Percentiles rank a stretch among this genome's conserved stretches.
Evolutionary conservation across 2,329 filamentous ascomycete genomes (phyloP).

Genomic region (Diplodia sapinea): DNA sequence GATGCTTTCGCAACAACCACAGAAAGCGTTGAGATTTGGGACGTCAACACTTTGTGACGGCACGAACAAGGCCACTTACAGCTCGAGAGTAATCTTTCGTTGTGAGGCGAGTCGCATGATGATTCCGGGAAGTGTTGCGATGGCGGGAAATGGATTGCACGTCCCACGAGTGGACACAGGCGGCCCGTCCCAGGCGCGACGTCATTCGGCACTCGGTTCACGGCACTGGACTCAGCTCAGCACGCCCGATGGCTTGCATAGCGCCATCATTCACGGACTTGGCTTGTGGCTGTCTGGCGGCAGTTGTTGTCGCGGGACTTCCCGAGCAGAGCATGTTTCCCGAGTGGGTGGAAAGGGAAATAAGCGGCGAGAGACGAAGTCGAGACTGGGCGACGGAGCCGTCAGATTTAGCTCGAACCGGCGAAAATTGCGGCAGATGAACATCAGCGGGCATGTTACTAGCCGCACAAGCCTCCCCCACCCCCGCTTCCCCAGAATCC

Average conservation of each 20-base stretch:
- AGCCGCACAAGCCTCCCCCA: not conserved
- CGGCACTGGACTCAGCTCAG: not conserved
- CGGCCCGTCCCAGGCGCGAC: not conserved
- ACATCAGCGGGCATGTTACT: not conserved
- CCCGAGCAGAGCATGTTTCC: not conserved
- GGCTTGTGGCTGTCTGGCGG: not conserved
- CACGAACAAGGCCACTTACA: not conserved
- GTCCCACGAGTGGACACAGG: not conserved
- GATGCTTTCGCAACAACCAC: too few relatives aligned
- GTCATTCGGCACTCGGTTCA: not conserved
- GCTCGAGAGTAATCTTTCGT: not conserved
- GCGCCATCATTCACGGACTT: not conserved
- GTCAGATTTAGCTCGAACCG: not conserved
- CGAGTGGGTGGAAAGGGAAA: not conserved
- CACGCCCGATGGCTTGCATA: not conserved
- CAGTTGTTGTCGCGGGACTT: not conserved
- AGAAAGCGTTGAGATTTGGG: not conserved
- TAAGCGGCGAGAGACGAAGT: not conserved
- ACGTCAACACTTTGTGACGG: not conserved
- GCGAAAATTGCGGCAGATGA: not conserved
- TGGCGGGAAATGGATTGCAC: not conserved
- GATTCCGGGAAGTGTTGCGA: not conserved
- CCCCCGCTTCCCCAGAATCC: slow-evolving; percentile 21
- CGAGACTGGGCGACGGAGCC: not conserved
- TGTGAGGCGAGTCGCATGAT: not conserved